Evolutionary conservation across 768 basidiomycete genomes (phyloP).

Genomic region (Amyloporia xantha): DNA sequence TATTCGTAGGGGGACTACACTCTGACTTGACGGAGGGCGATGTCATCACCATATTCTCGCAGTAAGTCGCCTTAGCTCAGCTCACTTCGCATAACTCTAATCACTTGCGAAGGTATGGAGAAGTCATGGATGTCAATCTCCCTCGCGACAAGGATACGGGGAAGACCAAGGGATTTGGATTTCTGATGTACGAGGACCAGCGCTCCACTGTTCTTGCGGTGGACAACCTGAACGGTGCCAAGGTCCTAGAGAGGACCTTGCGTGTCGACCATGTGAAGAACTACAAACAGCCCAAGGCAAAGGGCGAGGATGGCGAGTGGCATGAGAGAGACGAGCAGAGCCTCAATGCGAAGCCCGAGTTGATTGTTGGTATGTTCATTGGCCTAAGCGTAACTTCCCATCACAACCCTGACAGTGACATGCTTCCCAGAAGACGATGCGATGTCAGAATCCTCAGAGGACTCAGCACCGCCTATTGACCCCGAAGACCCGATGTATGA

Average conservation of each 20-base stretch:
- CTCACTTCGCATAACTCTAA: neutral
- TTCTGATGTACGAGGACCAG: conserved; percentile 99
- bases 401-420: neutral
- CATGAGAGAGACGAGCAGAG: conserved; percentile 79
- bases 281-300: conserved; percentile 81
- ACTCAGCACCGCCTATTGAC: conserved; percentile 67
- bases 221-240: conserved; percentile 96
- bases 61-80: conserved; percentile 47
- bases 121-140: conserved; percentile 90
- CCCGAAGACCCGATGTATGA: conserved; percentile 98
- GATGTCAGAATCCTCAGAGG: conserved; percentile 60
- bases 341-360: conserved; percentile 77
- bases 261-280: conserved; percentile 91
- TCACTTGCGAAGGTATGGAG: conserved; percentile 72
- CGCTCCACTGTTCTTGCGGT: conserved; percentile 93
- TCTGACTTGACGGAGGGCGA: conserved; percentile 94
- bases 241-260: conserved; percentile 77
- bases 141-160: conserved; percentile 92
- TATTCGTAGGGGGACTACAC: conserved; percentile 87
- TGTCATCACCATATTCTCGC: conserved; percentile 94
- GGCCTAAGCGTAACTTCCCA: conserved; percentile 26
- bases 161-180: conserved; percentile 87
- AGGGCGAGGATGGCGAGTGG: conserved; percentile 81
- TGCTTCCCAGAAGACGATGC: conserved; percentile 38
- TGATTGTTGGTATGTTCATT: conserved; percentile 42